phyloP scores from a whole-genome alignment of 306 rosid species.

The Quercus mongolica region DNA sequence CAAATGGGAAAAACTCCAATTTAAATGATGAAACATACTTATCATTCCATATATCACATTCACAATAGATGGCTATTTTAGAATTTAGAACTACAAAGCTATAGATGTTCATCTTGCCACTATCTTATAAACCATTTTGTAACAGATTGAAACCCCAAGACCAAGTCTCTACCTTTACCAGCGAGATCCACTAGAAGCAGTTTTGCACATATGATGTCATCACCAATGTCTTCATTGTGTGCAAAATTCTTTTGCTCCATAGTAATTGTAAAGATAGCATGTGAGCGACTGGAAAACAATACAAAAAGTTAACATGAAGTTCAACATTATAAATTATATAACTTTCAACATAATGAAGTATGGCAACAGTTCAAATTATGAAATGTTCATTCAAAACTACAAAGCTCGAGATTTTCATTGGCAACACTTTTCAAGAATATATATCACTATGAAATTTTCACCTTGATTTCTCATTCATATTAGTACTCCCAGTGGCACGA shows the following conservation, averaged over 20 bases:
- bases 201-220: constrained; percentile 78
- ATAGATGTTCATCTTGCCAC: not conserved
- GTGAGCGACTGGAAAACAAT: constrained; percentile 59
- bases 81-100: not conserved
- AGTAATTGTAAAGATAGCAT: constrained; percentile 33
- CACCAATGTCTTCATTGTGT: constrained; percentile 48
- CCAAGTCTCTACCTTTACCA: constrained; percentile 38
- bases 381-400: not conserved
- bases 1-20: not conserved
- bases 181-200: constrained; percentile 91
- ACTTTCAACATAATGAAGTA: not conserved
- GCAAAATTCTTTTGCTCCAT: constrained; percentile 54
- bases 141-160: not conserved
- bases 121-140: not conserved
- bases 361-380: too few relatives aligned
- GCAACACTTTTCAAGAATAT: too few relatives aligned
- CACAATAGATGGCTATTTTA: not conserved
- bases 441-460: too few relatives aligned
- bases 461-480: constrained; percentile 96
- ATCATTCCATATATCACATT: not conserved
- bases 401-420: not conserved
- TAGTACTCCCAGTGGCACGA: constrained; percentile 87
- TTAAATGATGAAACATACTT: not conserved
- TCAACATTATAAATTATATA: not conserved
- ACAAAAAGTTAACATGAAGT: not conserved